A percentile compares a stretch with the other conserved stretches of the same genome.
Evolutionary conservation across 768 basidiomycete species (phyloP).

Genomic region (Pleurotus tuber-regium): DNA sequence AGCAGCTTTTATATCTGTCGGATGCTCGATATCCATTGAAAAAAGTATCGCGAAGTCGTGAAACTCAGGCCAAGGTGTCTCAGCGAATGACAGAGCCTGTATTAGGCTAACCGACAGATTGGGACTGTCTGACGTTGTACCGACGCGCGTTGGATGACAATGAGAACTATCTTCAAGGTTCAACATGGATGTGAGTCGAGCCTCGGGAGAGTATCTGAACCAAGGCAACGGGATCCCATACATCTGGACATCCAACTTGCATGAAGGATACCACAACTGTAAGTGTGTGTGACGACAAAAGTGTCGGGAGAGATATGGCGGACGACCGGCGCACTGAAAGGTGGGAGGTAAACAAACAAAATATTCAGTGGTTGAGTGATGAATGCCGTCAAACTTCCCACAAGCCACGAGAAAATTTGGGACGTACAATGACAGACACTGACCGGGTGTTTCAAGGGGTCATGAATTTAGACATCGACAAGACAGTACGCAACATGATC

Average conservation of each 20-base stretch:
- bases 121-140: neutral
- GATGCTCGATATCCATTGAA: neutral
- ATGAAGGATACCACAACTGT: neutral
- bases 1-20: conserved; percentile 2
- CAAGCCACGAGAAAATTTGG: neutral
- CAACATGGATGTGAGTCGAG: neutral
- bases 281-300: neutral
- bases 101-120: neutral
- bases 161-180: neutral
- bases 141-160: neutral
- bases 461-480: neutral
- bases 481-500: neutral
- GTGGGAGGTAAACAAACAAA: neutral
- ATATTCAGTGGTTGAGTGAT: neutral
- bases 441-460: neutral
- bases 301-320: neutral
- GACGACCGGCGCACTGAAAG: no score
- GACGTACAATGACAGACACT: neutral
- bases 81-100: conserved; percentile 3
- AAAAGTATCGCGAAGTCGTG: no score
- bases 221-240: conserved; percentile 3
- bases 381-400: neutral
- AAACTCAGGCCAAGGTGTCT: neutral
- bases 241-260: neutral
- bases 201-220: neutral